Conservation (phyloP, 495 filamentous ascomycete species). For the Parachaetomium inaequale region DNA sequence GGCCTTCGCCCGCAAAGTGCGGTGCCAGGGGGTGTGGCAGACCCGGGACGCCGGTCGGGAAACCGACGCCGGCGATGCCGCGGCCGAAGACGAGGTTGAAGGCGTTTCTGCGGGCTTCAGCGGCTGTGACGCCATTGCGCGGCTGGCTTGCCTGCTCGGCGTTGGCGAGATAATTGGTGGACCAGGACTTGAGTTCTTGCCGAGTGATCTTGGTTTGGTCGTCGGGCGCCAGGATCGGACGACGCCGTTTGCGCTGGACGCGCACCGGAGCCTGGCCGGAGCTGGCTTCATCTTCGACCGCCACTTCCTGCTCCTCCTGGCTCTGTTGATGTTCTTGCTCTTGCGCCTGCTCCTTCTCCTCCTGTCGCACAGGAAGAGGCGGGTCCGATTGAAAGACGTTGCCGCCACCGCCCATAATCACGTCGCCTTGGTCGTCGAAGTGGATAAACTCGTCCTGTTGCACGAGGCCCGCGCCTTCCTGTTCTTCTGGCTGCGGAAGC, state of each 20-base stretch:
- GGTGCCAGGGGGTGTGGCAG: constrained; percentile 36
- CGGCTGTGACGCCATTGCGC: constrained; percentile 15
- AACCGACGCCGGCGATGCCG: constrained; percentile 40
- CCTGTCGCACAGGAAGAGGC: constrained; percentile 4
- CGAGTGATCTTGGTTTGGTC: constrained; percentile 50
- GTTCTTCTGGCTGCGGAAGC: constrained; percentile 23
- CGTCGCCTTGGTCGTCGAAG: constrained; percentile 22
- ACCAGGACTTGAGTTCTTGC: constrained; percentile 55
- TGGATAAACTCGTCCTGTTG: constrained; percentile 10
- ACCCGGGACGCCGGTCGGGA: constrained; percentile 25
- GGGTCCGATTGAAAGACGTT: constrained; percentile 13
- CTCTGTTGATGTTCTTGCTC: constrained; percentile 6
- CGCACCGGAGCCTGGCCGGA: constrained; percentile 23
- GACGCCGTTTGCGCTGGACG: constrained; percentile 28
- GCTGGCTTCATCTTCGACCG: constrained; percentile 20
- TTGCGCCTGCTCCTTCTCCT: background rate
- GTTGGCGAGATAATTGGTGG: constrained; percentile 54
- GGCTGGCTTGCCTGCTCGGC: constrained; percentile 42
- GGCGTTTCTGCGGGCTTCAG: constrained; percentile 45
- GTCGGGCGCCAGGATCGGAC: constrained; percentile 36
- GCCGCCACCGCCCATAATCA: constrained; percentile 21
- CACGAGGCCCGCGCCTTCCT: background rate
- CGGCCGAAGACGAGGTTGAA: constrained; percentile 44
- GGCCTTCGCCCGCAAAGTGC: constrained; percentile 37
- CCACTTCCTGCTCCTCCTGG: constrained; percentile 18